phyloP scores from a whole-genome alignment of 1,139 yeast species.

The Geotrichum histeridarum region DNA sequence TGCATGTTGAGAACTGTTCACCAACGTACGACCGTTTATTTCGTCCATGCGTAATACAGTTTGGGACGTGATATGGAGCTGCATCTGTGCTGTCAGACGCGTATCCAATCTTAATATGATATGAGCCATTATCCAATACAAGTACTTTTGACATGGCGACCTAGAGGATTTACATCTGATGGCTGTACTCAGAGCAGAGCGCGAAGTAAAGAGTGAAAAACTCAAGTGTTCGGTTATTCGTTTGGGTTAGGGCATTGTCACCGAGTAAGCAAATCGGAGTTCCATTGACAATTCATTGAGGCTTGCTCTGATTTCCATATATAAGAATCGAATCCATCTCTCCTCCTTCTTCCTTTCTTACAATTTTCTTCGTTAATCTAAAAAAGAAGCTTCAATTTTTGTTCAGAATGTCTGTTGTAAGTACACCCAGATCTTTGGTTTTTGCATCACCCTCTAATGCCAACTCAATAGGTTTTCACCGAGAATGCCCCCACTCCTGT shows the following conservation, averaged over 20 bases:
- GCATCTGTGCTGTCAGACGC: conserved; percentile 33
- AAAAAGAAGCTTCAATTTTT: neutral
- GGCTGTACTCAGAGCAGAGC: no score
- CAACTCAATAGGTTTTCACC: conserved; percentile 39
- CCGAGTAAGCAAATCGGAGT: no score
- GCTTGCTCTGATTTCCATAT: neutral
- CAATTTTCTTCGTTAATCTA: neutral
- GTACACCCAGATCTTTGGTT: neutral
- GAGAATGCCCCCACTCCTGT: conserved; percentile 90
- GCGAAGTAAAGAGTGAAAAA: no score
- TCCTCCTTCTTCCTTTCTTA: neutral
- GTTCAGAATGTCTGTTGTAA: conserved; percentile 20
- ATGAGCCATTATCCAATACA: conserved; percentile 84
- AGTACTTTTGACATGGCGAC: conserved; percentile 29
- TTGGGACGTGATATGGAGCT: conserved; percentile 52
- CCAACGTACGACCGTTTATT: conserved; percentile 71
- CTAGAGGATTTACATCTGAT: no score
- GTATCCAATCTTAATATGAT: conserved; percentile 72
- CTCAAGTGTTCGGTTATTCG: no score
- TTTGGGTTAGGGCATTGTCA: no score
- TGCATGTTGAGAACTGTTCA: conserved; percentile 57
- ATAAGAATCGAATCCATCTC: neutral
- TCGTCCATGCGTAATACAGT: conserved; percentile 67
- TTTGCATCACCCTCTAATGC: neutral
- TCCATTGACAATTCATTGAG: no score